Evolutionary conservation across 164 flowering plant species (phyloP), one percentile per base, ranked within the genome.

Genomic region (Tinospora cordifolia): DNA sequence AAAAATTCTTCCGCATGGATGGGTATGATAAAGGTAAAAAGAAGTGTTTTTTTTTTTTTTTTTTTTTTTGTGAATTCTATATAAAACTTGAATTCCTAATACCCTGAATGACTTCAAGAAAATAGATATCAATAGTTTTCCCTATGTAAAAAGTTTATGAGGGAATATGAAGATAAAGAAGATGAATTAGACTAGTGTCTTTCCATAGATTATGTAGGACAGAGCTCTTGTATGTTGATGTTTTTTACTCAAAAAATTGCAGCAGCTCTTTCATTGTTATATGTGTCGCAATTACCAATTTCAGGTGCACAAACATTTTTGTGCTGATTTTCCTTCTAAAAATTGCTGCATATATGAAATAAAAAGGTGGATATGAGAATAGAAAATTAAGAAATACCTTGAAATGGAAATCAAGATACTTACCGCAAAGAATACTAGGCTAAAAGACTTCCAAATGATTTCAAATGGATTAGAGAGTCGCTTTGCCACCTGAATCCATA

Each of bases 371-470:
- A 46, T 11, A 30, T 15, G 58, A 27, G 27, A 6, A 65, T 38
- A 12, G 17, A 46, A 22, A 21, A 30, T 59, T 15, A 1, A 54
- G 63, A 17, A 15, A 51, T 51, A 17, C 22, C 11, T 36, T 44
- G 22, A 71, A 15, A 17, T n/a, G 65, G 30, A 40, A 9, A 71
- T 65, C 51, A 72, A 64, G 74, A 76, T 73, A 49, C 92, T 89
- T 74, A 92, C 98, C 11, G 98, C 97, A 80, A 94, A 92, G 76
- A 94, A 94, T 67, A 92, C 83, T 25, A 94, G 95, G 80, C 97
- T 86, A 82, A 94, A 94, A 67, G 99, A 90, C 83, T 94, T 87
- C 97, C 96, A 92, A 75, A 92, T 41, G 62, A 94, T 83, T 79
- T 94, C 97, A 76, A 92, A 80, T 66, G 98, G 97, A 80, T 87